Base-by-base conservation (phyloP, 768 basidiomycete species). In the Kwoniella dendrophila region DNA sequence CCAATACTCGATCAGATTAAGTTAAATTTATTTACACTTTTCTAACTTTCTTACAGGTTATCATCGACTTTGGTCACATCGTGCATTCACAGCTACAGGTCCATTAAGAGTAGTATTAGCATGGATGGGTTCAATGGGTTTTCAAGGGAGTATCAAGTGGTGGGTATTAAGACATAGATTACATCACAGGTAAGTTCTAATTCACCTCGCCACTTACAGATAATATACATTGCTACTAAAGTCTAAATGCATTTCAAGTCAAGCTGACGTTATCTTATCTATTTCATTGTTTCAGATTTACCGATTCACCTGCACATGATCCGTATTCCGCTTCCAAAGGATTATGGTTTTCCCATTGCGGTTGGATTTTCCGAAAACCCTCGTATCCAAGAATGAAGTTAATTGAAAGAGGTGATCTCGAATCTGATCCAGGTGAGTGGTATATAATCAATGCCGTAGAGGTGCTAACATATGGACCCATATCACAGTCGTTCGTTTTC, bases 281-380 rank as follows among this genome's bases (percentile, higher is more conserved):
- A 40, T 8, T 8, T 38, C 11, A 43, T 29, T 14, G 1, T 6
- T 49, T 2, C 61, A 76, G 75, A 55, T 77, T 74, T 59, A 77
- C 76, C 38, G 88, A 72, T 88, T 86, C 74, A 87, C 87, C 32
- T 85, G 87, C 76, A 29, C 75, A 73, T 85, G 90, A 78, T 84
- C 86, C 41, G 3, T 92, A 92, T 72, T 82, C 87, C 18, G 90
- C 89, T 0, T 87, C 88, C 0, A 82, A 83, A 27, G 90, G 90
- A 0, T 77, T 92, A 1, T 82, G 88, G 53, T 90, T 85, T 72
- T 87, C 88, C 5, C 90, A 90, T 68, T 85, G 90, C 82, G 90
- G 90, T 1, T 92, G 90, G 90, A 90, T 90, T 69, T 90, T 91
- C 76, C 86, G 82, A 80, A 89, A 89, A 75, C 85, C 88, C 1